These are phyloP conservation scores for Aspergillus spinulosporus DNA, from an alignment of 2,329 filamentous ascomycete genomes.

Conservation along the genomic window DNA sequence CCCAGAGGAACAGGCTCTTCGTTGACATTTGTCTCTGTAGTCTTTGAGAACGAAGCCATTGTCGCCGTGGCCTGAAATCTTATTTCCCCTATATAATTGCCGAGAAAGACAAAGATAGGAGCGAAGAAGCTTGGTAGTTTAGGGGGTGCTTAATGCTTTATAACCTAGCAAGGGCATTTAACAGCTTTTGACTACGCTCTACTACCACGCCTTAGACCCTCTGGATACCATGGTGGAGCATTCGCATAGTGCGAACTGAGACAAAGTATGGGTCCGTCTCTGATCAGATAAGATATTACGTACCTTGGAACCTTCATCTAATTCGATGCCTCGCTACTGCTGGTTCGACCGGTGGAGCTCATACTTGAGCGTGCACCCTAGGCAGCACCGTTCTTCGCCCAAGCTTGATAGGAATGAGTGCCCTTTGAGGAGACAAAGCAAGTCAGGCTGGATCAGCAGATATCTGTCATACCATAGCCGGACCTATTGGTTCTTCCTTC, in stretches of 20 bases:
- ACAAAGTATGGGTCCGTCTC: background rate
- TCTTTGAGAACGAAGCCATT: background rate
- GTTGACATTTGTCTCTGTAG: background rate
- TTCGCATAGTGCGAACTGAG: background rate
- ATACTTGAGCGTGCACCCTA: background rate
- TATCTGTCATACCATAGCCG: too few species aligned
- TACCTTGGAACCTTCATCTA: background rate
- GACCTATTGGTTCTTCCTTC: too few species aligned
- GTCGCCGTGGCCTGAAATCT: background rate
- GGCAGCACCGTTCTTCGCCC: background rate
- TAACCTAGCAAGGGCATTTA: background rate
- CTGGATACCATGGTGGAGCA: too few species aligned
- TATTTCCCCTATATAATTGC: background rate
- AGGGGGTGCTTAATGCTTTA: background rate
- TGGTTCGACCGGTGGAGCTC: too few species aligned
- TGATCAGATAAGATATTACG: background rate
- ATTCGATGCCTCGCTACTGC: background rate
- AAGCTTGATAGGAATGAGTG: background rate
- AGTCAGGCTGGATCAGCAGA: too few species aligned
- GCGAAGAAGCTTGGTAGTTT: background rate
- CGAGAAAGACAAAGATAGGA: background rate
- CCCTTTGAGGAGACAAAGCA: too few species aligned
- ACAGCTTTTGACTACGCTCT: too few species aligned
- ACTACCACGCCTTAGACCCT: too few species aligned
- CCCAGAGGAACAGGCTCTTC: background rate